Conservation (phyloP, 2,329 filamentous ascomycete species). For the Trichoderma polysporum region DNA sequence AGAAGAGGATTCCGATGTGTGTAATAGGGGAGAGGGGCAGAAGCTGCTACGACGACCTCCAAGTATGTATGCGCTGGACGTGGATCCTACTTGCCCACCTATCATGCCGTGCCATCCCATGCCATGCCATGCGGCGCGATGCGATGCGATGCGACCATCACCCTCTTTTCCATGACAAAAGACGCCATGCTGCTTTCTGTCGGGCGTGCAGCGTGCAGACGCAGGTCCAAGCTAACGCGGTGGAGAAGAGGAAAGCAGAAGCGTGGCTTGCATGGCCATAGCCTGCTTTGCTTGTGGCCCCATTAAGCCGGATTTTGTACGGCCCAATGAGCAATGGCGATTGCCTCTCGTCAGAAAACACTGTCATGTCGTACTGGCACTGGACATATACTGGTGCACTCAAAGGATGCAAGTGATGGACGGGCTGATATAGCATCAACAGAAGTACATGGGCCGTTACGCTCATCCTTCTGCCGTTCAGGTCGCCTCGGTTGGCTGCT, state of each 20-base stretch:
- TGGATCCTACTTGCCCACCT: neutral
- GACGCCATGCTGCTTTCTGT: slow-evolving; percentile 23
- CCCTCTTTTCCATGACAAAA: neutral
- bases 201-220: slow-evolving; percentile 23
- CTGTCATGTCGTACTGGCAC: neutral
- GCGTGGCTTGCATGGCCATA: neutral
- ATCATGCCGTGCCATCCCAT: neutral
- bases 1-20: neutral
- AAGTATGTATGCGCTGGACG: neutral
- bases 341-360: slow-evolving; percentile 3
- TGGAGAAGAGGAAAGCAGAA: slow-evolving; percentile 9
- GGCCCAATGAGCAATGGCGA: neutral
- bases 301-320: neutral
- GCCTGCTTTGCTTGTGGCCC: neutral
- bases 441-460: neutral
- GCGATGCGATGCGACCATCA: slow-evolving; percentile 11
- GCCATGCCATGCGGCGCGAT: neutral
- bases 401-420: neutral
- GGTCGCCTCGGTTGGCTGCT: neutral
- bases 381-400: neutral
- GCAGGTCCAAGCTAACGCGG: slow-evolving; percentile 24
- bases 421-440: neutral
- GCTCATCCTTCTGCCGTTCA: neutral
- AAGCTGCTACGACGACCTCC: neutral
- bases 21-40: slow-evolving; percentile 10